phyloP scores from a whole-genome alignment of 1,284 basidiomycete species.

The Lignosus rhinocerotis region DNA sequence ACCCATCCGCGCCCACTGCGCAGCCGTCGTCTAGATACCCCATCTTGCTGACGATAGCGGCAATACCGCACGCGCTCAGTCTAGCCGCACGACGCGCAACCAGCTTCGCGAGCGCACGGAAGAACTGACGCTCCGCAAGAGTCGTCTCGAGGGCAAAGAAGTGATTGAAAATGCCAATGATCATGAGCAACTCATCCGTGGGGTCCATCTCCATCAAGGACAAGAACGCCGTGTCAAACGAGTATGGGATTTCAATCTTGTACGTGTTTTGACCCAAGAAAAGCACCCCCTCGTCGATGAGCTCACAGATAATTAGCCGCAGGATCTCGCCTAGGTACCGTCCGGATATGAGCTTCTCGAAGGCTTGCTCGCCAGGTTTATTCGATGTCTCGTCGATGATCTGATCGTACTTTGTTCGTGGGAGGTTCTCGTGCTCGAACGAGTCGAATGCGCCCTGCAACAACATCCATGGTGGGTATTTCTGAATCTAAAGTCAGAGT shows the following conservation, averaged over 20 bases:
- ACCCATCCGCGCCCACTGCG: conserved; percentile 89
- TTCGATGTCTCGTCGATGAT: conserved; percentile 93
- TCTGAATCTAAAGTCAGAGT: not conserved
- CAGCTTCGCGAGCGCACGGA: conserved; percentile 87
- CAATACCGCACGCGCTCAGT: conserved; percentile 90
- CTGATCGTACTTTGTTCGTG: conserved; percentile 92
- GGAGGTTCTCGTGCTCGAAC: conserved; percentile 91
- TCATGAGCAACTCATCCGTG: conserved; percentile 96
- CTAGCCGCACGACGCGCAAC: conserved; percentile 90
- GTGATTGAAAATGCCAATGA: conserved; percentile 95
- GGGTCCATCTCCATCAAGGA: conserved; percentile 97
- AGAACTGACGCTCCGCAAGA: conserved; percentile 91
- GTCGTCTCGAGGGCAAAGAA: conserved; percentile 96
- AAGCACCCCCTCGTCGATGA: conserved; percentile 94
- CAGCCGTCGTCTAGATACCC: conserved; percentile 89
- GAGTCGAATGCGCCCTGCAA: conserved; percentile 94
- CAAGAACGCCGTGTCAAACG: conserved; percentile 95
- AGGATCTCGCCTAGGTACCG: conserved; percentile 97
- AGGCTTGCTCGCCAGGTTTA: conserved; percentile 95
- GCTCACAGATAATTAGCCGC: conserved; percentile 90
- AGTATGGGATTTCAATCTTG: conserved; percentile 92
- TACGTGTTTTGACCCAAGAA: conserved; percentile 98
- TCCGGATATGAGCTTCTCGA: conserved; percentile 98
- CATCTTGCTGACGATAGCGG: conserved; percentile 92
- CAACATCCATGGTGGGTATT: not conserved